Percentiles rank a stretch among this genome's conserved stretches.
These are phyloP conservation scores for Mycena filopes DNA, from an alignment of 768 basidiomycete genomes.

Conservation along the genomic window DNA sequence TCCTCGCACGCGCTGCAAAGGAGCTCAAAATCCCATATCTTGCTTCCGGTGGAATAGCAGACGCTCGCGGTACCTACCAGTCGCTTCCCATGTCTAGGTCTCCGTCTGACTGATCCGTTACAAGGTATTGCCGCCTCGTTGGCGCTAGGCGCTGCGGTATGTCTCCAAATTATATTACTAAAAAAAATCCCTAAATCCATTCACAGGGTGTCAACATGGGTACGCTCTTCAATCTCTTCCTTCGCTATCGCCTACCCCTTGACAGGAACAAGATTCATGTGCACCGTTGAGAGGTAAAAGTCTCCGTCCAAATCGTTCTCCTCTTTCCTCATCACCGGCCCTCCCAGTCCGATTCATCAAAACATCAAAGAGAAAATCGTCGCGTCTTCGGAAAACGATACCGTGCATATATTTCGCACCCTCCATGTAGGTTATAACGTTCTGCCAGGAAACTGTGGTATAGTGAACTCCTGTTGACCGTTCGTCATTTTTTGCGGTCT, in stretches of 20 bases:
- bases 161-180: conserved; percentile 39
- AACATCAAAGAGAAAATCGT: conserved; percentile 94
- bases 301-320: conserved; percentile 17
- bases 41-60: conserved; percentile 91
- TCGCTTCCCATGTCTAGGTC: not conserved
- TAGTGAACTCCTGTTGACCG: too few relatives aligned
- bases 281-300: conserved; percentile 80
- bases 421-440: too few relatives aligned
- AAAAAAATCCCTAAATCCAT: not conserved
- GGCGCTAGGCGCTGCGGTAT: conserved; percentile 81
- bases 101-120: too few relatives aligned
- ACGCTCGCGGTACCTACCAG: conserved; percentile 67
- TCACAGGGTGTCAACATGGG: conserved; percentile 89
- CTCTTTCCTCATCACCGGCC: not conserved
- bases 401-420: conserved; percentile 91
- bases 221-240: conserved; percentile 39
- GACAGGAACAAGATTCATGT: conserved; percentile 87
- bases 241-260: conserved; percentile 28
- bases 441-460: too few relatives aligned
- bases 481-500: too few relatives aligned
- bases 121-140: conserved; percentile 78
- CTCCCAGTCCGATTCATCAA: conserved; percentile 79
- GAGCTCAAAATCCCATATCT: conserved; percentile 88
- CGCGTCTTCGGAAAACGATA: conserved; percentile 82
- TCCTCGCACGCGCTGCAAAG: conserved; percentile 87